Conservation (phyloP, 1,284 basidiomycete species). For the Schizophyllum commune region DNA sequence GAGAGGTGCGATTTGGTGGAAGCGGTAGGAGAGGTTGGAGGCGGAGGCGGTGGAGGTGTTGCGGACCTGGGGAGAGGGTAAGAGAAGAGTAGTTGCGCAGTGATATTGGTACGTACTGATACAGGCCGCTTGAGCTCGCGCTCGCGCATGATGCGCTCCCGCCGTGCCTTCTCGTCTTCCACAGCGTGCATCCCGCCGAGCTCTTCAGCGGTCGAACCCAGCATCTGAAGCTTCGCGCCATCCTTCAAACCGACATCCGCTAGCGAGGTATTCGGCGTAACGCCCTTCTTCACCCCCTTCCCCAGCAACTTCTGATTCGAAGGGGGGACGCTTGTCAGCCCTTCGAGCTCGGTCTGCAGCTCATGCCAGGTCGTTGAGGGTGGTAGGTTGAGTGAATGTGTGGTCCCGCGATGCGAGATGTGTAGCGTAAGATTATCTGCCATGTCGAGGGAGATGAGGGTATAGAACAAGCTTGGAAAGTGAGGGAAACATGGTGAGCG, state of each 20-base stretch:
- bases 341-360: conserved; percentile 45
- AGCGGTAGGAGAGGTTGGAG: conserved; percentile 41
- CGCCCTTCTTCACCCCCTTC: conserved; percentile 52
- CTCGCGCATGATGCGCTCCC: conserved; percentile 50
- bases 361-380: not conserved
- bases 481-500: not conserved
- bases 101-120: too few relatives aligned
- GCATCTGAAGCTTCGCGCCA: conserved; percentile 58
- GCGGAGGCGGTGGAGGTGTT: conserved; percentile 33
- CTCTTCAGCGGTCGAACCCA: conserved; percentile 55
- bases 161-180: conserved; percentile 48
- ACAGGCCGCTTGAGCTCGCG: conserved; percentile 42
- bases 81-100: not conserved
- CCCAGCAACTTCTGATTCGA: conserved; percentile 62
- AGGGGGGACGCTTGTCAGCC: conserved; percentile 56
- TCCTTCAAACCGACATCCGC: conserved; percentile 48
- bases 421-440: not conserved
- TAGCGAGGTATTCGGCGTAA: conserved; percentile 33
- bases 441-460: not conserved
- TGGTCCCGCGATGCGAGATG: not conserved
- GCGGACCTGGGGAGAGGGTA: conserved; percentile 34
- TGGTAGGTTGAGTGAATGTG: not conserved
- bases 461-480: not conserved
- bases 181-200: conserved; percentile 42
- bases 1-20: conserved; percentile 57